phyloP scores from a whole-genome alignment of 768 basidiomycete species.

The Gloeopeniophorella convolvens region DNA sequence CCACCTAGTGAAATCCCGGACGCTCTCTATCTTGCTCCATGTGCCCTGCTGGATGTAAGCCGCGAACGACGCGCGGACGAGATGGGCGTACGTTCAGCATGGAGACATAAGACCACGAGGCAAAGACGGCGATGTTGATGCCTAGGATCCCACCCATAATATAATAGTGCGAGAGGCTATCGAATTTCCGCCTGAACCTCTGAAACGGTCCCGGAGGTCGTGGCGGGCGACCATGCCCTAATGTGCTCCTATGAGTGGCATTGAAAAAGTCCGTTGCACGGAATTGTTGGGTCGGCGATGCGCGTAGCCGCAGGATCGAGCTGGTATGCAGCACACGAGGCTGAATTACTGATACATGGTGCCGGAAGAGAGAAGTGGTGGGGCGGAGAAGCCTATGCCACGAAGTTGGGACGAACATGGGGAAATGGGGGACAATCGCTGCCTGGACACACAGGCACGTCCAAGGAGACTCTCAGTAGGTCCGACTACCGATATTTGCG shows the following conservation, averaged over 20 bases:
- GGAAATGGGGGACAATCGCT: too few species aligned
- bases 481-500: too few species aligned
- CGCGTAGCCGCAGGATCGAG: background rate
- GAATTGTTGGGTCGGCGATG: slow-evolving; percentile 16
- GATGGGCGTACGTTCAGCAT: slow-evolving; percentile 21
- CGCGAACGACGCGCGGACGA: background rate
- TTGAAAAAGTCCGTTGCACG: slow-evolving; percentile 11
- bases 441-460: too few species aligned
- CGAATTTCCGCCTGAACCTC: slow-evolving; percentile 31
- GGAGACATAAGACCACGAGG: slow-evolving; percentile 42
- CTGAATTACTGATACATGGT: background rate
- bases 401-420: background rate
- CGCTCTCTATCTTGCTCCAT: slow-evolving; percentile 25
- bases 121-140: slow-evolving; percentile 56
- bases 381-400: background rate
- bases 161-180: slow-evolving; percentile 45
- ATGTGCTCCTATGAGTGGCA: slow-evolving; percentile 21
- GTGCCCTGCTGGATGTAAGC: slow-evolving; percentile 1
- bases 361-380: background rate
- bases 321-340: background rate
- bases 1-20: slow-evolving; percentile 35
- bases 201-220: slow-evolving; percentile 16
- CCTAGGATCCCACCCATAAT: slow-evolving; percentile 62
- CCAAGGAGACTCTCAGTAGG: too few species aligned
- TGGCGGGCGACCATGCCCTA: background rate